Conservation (phyloP, 2,329 filamentous ascomycete genomes). For the Hypomyces rosellus region DNA sequence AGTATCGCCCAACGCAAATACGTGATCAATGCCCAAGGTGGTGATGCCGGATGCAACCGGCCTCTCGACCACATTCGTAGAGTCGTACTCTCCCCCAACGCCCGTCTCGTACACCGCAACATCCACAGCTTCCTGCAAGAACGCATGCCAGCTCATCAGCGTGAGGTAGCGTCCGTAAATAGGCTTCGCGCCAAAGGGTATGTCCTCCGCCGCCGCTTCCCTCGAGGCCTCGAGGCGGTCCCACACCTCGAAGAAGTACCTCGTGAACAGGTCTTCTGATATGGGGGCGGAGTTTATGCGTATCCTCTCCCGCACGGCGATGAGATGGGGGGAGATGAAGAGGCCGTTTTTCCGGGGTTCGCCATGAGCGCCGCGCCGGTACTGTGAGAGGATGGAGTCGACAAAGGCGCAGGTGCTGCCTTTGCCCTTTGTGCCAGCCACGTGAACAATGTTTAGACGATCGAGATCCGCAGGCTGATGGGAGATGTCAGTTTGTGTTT, state of each 20-base stretch:
- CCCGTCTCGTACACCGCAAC: conserved; percentile 61
- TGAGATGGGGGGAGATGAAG: conserved; percentile 64
- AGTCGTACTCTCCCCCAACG: conserved; percentile 61
- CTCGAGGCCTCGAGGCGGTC: conserved; percentile 42
- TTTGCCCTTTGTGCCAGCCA: conserved; percentile 73
- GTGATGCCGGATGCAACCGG: conserved; percentile 57
- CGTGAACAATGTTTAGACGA: conserved; percentile 60
- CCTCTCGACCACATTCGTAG: conserved; percentile 58
- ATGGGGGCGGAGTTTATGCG: conserved; percentile 54
- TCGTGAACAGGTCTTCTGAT: conserved; percentile 51
- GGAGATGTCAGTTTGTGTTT: neutral
- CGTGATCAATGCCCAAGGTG: conserved; percentile 64
- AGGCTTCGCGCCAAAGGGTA: conserved; percentile 38
- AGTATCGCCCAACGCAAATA: conserved; percentile 55
- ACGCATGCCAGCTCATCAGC: conserved; percentile 61
- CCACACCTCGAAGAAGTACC: conserved; percentile 65
- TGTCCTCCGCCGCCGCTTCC: conserved; percentile 24
- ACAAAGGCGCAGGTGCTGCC: conserved; percentile 66
- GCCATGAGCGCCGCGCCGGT: conserved; percentile 31
- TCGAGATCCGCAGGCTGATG: conserved; percentile 42
- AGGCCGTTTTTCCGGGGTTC: conserved; percentile 48
- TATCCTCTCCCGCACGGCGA: conserved; percentile 62
- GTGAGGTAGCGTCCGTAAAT: conserved; percentile 58
- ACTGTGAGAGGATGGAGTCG: conserved; percentile 53
- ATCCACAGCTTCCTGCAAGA: conserved; percentile 56